phyloP scores from a whole-genome alignment of 805 yeast species.

The Sugiyamaella americana region DNA sequence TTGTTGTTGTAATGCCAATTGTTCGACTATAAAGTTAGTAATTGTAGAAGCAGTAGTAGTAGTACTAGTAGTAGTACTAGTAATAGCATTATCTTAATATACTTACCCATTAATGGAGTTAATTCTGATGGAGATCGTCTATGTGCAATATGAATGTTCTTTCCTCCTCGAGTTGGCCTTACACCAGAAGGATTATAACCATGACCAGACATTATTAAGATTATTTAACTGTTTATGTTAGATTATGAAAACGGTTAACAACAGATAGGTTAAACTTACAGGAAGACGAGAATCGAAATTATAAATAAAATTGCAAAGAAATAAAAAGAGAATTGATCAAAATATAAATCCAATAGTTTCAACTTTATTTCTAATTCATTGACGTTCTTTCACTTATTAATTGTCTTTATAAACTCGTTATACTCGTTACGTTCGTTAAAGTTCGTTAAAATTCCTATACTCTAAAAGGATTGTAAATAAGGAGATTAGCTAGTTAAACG shows the following conservation, averaged over 20 bases:
- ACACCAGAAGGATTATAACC: not conserved
- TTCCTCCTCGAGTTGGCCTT: slow-evolving; percentile 18
- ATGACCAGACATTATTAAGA: not conserved
- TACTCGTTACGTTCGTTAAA: too few species aligned
- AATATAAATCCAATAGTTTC: too few species aligned
- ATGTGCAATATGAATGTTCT: slow-evolving; percentile 87
- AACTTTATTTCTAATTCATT: too few species aligned
- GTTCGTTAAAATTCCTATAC: too few species aligned
- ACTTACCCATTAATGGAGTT: slow-evolving; percentile 73
- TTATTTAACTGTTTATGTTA: not conserved
- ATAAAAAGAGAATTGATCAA: too few species aligned
- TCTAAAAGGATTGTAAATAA: too few species aligned
- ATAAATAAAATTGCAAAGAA: too few species aligned
- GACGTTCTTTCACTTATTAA: too few species aligned
- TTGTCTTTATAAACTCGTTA: too few species aligned
- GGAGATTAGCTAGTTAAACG: too few species aligned
- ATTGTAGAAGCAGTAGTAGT: slow-evolving; percentile 22
- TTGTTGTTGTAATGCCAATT: slow-evolving; percentile 73
- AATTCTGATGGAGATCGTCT: slow-evolving; percentile 93
- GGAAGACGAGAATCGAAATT: not conserved
- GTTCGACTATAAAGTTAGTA: slow-evolving; percentile 47
- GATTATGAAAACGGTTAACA: not conserved
- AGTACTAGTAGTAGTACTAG: too few species aligned
- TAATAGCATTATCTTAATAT: not conserved
- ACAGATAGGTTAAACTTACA: not conserved